These are phyloP conservation scores for Elsinoe ampelina DNA, from an alignment of 2,329 filamentous ascomycete genomes.

Conservation along the genomic window DNA sequence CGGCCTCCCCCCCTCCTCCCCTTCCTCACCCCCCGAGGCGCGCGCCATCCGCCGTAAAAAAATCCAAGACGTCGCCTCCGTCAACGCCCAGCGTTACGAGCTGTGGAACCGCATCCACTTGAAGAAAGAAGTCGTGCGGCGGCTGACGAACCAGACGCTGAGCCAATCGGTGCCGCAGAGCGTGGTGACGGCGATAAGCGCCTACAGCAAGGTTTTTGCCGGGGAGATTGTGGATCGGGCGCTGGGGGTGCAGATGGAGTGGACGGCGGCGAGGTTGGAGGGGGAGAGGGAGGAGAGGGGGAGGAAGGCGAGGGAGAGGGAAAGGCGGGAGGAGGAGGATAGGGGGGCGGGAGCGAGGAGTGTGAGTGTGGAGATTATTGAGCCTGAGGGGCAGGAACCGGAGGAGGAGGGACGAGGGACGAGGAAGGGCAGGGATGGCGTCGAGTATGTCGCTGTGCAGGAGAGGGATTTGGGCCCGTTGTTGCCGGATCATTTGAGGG, in stretches of 20 bases:
- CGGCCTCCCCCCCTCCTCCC: constrained; percentile 17
- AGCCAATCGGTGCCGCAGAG: constrained; percentile 67
- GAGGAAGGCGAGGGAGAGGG: constrained; percentile 4
- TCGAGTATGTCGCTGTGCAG: constrained; percentile 17
- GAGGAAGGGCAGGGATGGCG: constrained; percentile 14
- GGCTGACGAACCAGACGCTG: constrained; percentile 71
- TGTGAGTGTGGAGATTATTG: constrained; percentile 20
- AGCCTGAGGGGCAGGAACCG: constrained; percentile 26
- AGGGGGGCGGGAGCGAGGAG: not conserved
- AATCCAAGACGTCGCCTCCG: constrained; percentile 54
- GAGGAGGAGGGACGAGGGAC: constrained; percentile 17
- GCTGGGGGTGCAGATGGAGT: constrained; percentile 61
- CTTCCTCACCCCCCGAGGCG: too few relatives aligned
- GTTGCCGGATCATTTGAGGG: constrained; percentile 64
- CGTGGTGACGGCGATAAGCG: constrained; percentile 66
- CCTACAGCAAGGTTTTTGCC: constrained; percentile 67
- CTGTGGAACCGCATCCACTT: constrained; percentile 61
- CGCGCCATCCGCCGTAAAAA: not conserved
- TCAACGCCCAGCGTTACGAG: constrained; percentile 62
- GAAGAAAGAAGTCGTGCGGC: constrained; percentile 58
- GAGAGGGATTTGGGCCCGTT: constrained; percentile 47
- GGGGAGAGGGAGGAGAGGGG: constrained; percentile 42
- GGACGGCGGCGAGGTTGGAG: constrained; percentile 51
- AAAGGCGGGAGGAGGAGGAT: not conserved
- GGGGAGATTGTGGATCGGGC: constrained; percentile 67